phyloP scores from a whole-genome alignment of 202 grass and related monocot genomes.

The Setaria viridis region DNA sequence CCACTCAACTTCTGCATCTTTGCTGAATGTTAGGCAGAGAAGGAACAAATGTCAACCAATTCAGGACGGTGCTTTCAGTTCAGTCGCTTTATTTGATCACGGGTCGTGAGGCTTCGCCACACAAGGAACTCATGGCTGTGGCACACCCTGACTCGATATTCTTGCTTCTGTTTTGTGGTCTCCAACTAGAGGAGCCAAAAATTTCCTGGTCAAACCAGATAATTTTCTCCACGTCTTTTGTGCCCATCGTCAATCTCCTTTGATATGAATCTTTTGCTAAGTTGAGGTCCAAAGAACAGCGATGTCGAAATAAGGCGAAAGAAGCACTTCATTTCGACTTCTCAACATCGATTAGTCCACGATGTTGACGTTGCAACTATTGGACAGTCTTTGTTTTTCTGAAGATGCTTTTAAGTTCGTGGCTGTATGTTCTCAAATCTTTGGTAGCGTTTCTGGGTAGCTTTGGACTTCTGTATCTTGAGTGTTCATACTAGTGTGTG shows the following conservation, averaged over 20 bases:
- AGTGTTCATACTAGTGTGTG: background rate
- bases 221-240: conserved; percentile 15
- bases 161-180: conserved; percentile 2
- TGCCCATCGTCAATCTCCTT: background rate
- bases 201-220: conserved; percentile 17
- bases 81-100: conserved; percentile 7
- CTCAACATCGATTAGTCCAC: conserved; percentile 27
- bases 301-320: conserved; percentile 2
- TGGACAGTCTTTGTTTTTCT: conserved; percentile 19
- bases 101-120: background rate
- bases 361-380: conserved; percentile 13
- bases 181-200: conserved; percentile 25
- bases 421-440: background rate
- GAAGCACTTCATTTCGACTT: background rate
- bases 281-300: background rate
- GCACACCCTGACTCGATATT: conserved; percentile 8
- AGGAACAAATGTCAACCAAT: conserved; percentile 29
- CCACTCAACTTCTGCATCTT: background rate
- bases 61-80: background rate
- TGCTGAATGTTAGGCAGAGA: conserved; percentile 24
- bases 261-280: background rate
- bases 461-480: conserved; percentile 9
- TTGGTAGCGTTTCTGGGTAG: background rate
- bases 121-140: conserved; percentile 22
- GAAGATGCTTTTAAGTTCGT: background rate